A percentile compares a stretch with the other conserved stretches of the same genome.
Conservation (phyloP, 2,329 filamentous ascomycete species). For the Cytospora piceicola region DNA sequence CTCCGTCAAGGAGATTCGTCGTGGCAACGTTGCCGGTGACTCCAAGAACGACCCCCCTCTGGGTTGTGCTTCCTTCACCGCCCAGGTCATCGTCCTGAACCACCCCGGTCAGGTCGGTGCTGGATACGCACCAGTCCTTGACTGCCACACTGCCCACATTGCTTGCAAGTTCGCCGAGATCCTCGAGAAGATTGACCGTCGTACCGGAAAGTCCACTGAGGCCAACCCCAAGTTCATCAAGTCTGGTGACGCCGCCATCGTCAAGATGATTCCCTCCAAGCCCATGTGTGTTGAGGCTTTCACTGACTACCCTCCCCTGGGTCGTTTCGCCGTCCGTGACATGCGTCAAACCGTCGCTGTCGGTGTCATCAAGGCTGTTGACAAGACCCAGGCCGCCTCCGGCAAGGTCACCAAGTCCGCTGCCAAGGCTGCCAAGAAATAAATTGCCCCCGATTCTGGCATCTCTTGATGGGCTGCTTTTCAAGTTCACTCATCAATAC, state of each 20-base stretch:
- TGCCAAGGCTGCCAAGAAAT: constrained; percentile 77
- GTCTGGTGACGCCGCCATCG: constrained; percentile 99
- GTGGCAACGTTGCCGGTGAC: constrained; percentile 99
- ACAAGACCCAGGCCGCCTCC: constrained; percentile 60
- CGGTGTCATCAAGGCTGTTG: constrained; percentile 91
- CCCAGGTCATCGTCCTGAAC: constrained; percentile 99
- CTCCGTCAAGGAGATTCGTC: constrained; percentile 99
- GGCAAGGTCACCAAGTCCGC: constrained; percentile 75
- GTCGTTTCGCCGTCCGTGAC: constrained; percentile 99
- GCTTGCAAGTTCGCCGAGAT: constrained; percentile 99
- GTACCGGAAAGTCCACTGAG: constrained; percentile 98
- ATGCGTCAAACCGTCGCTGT: constrained; percentile 91
- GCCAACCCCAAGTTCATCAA: constrained; percentile 98
- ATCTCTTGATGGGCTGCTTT: constrained; percentile 25
- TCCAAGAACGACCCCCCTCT: constrained; percentile 98
- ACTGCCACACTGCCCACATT: constrained; percentile 99
- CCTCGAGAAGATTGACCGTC: constrained; percentile 99
- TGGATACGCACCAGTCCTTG: constrained; percentile 97
- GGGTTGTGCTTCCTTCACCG: constrained; percentile 93
- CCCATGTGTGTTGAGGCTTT: constrained; percentile 99
- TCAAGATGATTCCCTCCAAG: constrained; percentile 99
- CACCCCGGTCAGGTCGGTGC: constrained; percentile 99
- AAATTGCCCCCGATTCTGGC: constrained; percentile 45
- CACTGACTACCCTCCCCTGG: constrained; percentile 99
- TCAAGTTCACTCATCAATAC: constrained; percentile 27